Conservation (phyloP, 371 early-diverging fungal genomes). For the Fennellomyces sp. region DNA sequence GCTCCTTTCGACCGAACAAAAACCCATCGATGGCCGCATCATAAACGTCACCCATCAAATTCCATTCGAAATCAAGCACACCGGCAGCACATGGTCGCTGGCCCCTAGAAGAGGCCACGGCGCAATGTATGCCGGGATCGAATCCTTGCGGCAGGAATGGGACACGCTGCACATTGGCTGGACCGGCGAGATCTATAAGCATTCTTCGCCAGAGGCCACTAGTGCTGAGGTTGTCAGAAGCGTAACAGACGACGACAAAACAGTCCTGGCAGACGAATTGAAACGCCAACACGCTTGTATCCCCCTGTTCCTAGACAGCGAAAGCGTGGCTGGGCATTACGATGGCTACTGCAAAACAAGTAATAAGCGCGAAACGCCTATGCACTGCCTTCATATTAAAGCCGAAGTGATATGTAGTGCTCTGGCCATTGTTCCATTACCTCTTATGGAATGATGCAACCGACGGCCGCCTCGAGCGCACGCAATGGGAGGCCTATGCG, state of each 20-base stretch:
- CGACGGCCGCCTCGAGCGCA: conserved; percentile 65
- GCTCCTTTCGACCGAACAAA: background rate
- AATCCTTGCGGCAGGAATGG: conserved; percentile 48
- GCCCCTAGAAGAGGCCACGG: conserved; percentile 68
- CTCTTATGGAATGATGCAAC: conserved; percentile 88
- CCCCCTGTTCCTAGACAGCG: conserved; percentile 80
- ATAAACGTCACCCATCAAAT: conserved; percentile 58
- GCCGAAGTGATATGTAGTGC: conserved; percentile 49
- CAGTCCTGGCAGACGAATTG: conserved; percentile 39
- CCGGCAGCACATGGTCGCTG: conserved; percentile 17
- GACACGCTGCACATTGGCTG: conserved; percentile 71
- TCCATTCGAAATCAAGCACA: conserved; percentile 23
- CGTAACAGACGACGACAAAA: conserved; percentile 39
- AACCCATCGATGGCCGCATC: conserved; percentile 32
- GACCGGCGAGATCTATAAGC: conserved; percentile 59
- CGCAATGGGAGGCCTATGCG: conserved; percentile 86
- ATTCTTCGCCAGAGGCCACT: conserved; percentile 32
- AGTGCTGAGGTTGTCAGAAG: conserved; percentile 16
- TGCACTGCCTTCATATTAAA: background rate
- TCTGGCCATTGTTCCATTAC: conserved; percentile 99
- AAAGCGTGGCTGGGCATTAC: conserved; percentile 76
- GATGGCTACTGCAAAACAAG: conserved; percentile 93
- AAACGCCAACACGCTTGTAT: conserved; percentile 56
- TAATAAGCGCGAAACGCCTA: conserved; percentile 28
- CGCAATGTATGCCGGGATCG: conserved; percentile 78